phyloP scores from a whole-genome alignment of 2,329 filamentous ascomycete species.

The Chaetomiaceae sp. region DNA sequence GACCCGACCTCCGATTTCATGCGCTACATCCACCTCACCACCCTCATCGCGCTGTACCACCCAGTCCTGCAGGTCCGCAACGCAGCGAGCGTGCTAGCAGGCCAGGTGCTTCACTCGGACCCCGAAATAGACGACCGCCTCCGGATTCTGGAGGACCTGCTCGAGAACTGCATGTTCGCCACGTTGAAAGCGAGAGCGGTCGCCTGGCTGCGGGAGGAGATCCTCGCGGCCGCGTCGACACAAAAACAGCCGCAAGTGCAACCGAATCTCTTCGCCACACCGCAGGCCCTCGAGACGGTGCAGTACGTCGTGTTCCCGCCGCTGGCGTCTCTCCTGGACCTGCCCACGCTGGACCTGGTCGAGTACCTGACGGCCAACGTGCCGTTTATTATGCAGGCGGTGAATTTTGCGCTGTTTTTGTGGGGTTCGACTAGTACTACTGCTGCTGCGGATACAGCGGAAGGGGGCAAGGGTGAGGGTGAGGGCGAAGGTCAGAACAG shows the following conservation, averaged over 20 bases:
- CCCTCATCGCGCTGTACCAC: slow-evolving; percentile 55
- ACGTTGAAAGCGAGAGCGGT: slow-evolving; percentile 59
- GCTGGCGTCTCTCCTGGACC: slow-evolving; percentile 43
- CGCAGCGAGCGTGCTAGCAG: slow-evolving; percentile 50
- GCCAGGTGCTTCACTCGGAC: slow-evolving; percentile 52
- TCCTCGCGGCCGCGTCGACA: slow-evolving; percentile 40
- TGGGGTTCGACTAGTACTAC: slow-evolving; percentile 30
- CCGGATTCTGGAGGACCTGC: slow-evolving; percentile 58
- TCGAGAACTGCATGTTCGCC: slow-evolving; percentile 62
- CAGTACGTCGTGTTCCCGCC: slow-evolving; percentile 60
- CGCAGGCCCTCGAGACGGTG: slow-evolving; percentile 54
- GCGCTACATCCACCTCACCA: slow-evolving; percentile 57
- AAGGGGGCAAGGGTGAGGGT: background rate
- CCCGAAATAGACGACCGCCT: slow-evolving; percentile 56
- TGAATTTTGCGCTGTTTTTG: slow-evolving; percentile 58
- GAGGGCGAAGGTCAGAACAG: slow-evolving; percentile 8
- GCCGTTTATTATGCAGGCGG: slow-evolving; percentile 54
- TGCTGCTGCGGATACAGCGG: background rate
- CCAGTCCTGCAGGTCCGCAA: slow-evolving; percentile 51
- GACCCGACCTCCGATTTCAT: slow-evolving; percentile 45
- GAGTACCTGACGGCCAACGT: slow-evolving; percentile 50
- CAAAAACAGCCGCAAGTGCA: slow-evolving; percentile 21
- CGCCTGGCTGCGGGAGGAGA: slow-evolving; percentile 60
- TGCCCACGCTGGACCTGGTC: slow-evolving; percentile 39
- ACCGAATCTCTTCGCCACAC: slow-evolving; percentile 43